Evolutionary conservation across 148 eudicot genomes (phyloP).

Genomic region (Diospyros kaki): DNA sequence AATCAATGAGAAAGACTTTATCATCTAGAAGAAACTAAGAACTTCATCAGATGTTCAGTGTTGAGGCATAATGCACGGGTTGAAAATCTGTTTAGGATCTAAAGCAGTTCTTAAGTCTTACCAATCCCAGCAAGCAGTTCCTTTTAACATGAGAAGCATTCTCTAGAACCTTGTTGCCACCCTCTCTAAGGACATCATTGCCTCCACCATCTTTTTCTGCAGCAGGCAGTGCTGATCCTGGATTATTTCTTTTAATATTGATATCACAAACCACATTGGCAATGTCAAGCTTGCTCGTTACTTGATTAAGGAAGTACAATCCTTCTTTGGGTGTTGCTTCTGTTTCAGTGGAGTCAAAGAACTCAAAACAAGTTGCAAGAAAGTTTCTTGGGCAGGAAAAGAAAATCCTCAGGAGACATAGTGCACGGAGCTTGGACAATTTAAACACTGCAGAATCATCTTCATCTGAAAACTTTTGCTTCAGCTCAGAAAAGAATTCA

Average conservation of each 20-base stretch:
- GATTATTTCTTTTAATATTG: conserved; percentile 13
- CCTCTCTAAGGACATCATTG: conserved; percentile 15
- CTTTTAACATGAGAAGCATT: conserved; percentile 28
- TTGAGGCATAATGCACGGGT: neutral
- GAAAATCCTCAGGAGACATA: conserved; percentile 65
- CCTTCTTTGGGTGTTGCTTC: conserved; percentile 56
- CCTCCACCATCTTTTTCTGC: conserved; percentile 17
- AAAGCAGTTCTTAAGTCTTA: conserved; percentile 24
- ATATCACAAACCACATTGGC: conserved; percentile 22
- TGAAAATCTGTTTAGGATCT: neutral
- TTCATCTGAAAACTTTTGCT: conserved; percentile 47
- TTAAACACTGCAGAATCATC: conserved; percentile 39
- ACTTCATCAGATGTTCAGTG: neutral
- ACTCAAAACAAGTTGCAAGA: conserved; percentile 76
- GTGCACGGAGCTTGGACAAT: conserved; percentile 60
- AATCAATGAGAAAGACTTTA: neutral
- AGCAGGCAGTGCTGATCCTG: conserved; percentile 19
- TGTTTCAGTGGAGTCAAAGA: conserved; percentile 41
- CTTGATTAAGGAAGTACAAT: conserved; percentile 55
- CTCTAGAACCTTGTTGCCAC: conserved; percentile 21
- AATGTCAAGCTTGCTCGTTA: conserved; percentile 38
- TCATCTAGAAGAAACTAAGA: neutral
- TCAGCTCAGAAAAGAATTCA: conserved; percentile 42
- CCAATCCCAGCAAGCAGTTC: conserved; percentile 76
- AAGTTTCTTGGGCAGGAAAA: conserved; percentile 71